Evolutionary conservation across 2,329 filamentous ascomycete genomes (phyloP).

Genomic region (Dothideomycetidae sp.): DNA sequence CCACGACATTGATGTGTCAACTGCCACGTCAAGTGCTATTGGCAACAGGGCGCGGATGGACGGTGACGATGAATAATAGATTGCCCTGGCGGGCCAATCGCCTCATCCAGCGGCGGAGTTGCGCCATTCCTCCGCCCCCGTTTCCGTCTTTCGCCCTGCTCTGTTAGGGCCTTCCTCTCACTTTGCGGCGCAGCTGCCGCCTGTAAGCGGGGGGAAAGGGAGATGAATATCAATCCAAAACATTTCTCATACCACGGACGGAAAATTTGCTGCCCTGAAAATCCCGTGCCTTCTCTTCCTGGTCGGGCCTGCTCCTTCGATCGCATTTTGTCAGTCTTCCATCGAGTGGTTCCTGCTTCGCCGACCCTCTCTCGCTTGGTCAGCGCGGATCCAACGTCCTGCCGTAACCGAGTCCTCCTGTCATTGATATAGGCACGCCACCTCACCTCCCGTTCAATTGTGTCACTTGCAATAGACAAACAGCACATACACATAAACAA

Average conservation of each 20-base stretch:
- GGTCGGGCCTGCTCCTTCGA: not conserved
- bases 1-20: no score
- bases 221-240: no score
- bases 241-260: not conserved
- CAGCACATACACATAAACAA: constrained; percentile 8
- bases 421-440: not conserved
- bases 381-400: no score
- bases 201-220: not conserved
- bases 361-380: not conserved
- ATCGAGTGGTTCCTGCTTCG: no score
- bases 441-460: not conserved
- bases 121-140: not conserved
- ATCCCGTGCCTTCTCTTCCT: not conserved
- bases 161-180: not conserved
- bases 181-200: not conserved
- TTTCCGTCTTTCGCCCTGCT: no score
- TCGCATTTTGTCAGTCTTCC: no score
- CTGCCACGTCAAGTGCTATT: no score
- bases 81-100: not conserved
- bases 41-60: no score
- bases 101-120: not conserved
- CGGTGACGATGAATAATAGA: not conserved
- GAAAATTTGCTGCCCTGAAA: not conserved
- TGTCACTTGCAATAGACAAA: not conserved
- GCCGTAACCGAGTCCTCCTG: no score